These are phyloP conservation scores for Sphenostylis stenocarpa DNA, from an alignment of 306 rosid species.

Conservation along the genomic window DNA sequence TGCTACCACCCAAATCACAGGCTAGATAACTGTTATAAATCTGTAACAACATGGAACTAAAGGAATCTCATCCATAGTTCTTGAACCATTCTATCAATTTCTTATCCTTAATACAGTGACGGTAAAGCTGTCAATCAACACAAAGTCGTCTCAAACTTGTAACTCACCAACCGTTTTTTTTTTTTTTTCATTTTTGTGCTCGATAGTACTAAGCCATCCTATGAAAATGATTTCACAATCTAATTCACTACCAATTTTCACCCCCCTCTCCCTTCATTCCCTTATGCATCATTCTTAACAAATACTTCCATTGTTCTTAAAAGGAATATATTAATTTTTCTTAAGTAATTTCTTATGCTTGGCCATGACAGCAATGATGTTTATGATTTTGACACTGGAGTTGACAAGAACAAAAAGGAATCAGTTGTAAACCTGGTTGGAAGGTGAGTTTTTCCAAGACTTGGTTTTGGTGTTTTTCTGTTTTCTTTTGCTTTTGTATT, in stretches of 20 bases:
- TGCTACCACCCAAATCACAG: conserved; percentile 11
- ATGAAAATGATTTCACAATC: background rate
- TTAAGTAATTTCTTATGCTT: background rate
- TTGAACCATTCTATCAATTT: background rate
- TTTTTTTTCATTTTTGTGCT: background rate
- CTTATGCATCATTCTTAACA: background rate
- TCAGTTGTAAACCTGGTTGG: conserved; percentile 79
- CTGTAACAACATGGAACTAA: background rate
- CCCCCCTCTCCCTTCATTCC: background rate
- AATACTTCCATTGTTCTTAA: background rate
- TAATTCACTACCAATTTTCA: background rate
- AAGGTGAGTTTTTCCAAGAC: conserved; percentile 56
- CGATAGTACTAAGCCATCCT: background rate
- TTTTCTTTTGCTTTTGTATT: background rate
- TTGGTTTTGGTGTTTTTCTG: background rate
- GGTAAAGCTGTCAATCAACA: background rate
- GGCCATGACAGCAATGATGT: conserved; percentile 72
- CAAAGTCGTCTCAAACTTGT: background rate
- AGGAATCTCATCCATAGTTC: conserved; percentile 4
- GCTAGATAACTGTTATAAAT: background rate
- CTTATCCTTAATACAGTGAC: background rate
- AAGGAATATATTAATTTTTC: background rate
- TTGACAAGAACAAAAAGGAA: conserved; percentile 77
- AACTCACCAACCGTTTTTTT: background rate
- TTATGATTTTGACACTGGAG: conserved; percentile 91